Conservation (phyloP, 371 early-diverging fungal genomes). For the Apophysomyces ossiformis region DNA sequence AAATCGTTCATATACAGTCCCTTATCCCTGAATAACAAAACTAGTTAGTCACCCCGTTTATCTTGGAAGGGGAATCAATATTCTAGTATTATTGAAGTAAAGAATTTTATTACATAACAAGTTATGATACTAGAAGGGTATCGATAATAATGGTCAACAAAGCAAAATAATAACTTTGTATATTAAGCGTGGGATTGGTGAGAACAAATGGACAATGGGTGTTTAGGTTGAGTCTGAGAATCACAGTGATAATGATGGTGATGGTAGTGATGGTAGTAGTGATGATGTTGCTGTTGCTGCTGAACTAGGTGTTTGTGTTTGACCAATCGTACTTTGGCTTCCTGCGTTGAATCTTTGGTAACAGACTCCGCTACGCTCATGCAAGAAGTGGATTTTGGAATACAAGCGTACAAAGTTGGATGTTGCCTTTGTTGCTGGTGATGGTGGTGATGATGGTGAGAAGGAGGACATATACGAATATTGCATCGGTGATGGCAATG, state of each 20-base stretch:
- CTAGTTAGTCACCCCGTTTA: too few species aligned
- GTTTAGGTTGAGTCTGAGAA: not conserved
- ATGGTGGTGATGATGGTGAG: not conserved
- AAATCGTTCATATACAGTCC: too few species aligned
- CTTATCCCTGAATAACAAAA: too few species aligned
- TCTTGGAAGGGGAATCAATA: too few species aligned
- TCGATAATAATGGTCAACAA: too few species aligned
- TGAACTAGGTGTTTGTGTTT: not conserved
- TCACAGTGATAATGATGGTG: slow-evolving; percentile 8
- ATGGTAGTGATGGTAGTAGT: slow-evolving; percentile 2
- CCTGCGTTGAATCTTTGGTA: slow-evolving; percentile 6
- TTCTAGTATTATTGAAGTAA: too few species aligned
- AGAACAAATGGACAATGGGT: not conserved
- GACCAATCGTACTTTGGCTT: not conserved
- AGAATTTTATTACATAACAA: too few species aligned
- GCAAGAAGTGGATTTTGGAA: not conserved
- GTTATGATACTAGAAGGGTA: too few species aligned
- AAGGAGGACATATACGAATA: not conserved
- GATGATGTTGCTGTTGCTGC: not conserved
- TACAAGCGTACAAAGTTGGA: not conserved
- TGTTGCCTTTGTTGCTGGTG: not conserved
- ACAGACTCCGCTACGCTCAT: not conserved
- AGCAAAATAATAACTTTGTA: too few species aligned
- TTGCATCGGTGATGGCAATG: not conserved
- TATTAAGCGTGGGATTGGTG: not conserved